Base-by-base conservation (phyloP, 192 early-diverging fungal genomes). In the Phycomyces blakesleeanus region DNA sequence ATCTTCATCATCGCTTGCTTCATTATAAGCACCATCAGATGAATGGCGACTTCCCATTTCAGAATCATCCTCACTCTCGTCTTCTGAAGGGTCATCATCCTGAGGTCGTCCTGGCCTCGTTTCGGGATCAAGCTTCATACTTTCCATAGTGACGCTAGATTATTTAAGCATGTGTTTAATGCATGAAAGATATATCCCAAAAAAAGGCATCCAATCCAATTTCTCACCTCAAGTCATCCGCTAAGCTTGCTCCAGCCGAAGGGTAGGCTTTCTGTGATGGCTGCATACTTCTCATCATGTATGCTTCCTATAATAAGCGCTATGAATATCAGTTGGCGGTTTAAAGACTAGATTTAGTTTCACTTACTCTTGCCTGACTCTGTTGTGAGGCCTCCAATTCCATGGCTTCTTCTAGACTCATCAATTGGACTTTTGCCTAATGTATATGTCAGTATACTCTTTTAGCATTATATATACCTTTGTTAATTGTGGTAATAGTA, bases 351-450 rank as follows among this genome's bases (percentile, higher is more conserved):
- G n/a, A n/a, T n/a, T n/a, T 0, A 38, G 15, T 38, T 18, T 6
- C n/a, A 40, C 18, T 57, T 57, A 57, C 57, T n/a, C 50, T 61
- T 16, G 47, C 26, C 14, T 61, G 22, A 27, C 47, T 18, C n/a
- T 50, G 47, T 16, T 61, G 44, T 18, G 22, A 47, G 3, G 29
- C 59, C 34, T 61, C 41, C 14, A 61, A 38, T 18, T 61, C 20
- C 26, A 61, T 61, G 9, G 59, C 42, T 22, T 61, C 59, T 51
- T 61, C 47, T 21, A 61, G 27, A 38, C 59, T 61, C 29, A 61
- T 61, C 59, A 61, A 34, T 29, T 44, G 44, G 20, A 27, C 47
- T 51, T 34, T 50, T 22, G 59, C 2, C 59, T 61, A 39, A 40
- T 8, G 9, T 26, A 49, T 3, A 47, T 15, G 20, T 9, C 20